Conservation (phyloP, 1,284 basidiomycete genomes). For the Sporisorium graminicola region DNA sequence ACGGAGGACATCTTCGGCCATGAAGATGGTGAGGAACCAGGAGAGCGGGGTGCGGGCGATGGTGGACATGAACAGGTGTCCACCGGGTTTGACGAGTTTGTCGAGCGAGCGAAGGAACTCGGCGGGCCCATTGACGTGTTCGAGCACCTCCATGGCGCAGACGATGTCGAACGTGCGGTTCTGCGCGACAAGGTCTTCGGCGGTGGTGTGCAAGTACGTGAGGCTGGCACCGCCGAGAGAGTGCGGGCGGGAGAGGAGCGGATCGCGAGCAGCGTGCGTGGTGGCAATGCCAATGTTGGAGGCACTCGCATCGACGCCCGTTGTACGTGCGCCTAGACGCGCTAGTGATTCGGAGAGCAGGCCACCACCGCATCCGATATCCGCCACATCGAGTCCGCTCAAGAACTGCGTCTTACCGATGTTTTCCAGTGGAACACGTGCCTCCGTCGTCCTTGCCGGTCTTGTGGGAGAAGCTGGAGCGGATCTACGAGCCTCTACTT, state of each 20-base stretch:
- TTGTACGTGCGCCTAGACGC: slow-evolving; percentile 84
- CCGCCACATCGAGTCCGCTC: slow-evolving; percentile 78
- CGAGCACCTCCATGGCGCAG: slow-evolving; percentile 97
- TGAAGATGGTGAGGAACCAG: slow-evolving; percentile 87
- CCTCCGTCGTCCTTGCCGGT: slow-evolving; percentile 61
- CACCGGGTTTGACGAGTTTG: slow-evolving; percentile 79
- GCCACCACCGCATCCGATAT: slow-evolving; percentile 96
- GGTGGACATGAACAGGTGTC: slow-evolving; percentile 95
- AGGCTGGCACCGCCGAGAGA: slow-evolving; percentile 66
- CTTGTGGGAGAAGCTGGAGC: slow-evolving; percentile 62
- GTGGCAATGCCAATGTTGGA: slow-evolving; percentile 89
- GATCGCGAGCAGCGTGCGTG: slow-evolving; percentile 84
- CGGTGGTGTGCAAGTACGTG: slow-evolving; percentile 81
- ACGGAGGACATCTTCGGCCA: slow-evolving; percentile 84
- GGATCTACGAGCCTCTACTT: slow-evolving; percentile 20
- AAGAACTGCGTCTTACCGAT: slow-evolving; percentile 60
- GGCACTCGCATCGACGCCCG: slow-evolving; percentile 90
- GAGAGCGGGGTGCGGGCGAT: slow-evolving; percentile 92
- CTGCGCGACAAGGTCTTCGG: slow-evolving; percentile 77
- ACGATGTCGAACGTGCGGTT: slow-evolving; percentile 85
- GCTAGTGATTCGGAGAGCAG: slow-evolving; percentile 92
- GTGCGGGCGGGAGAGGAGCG: slow-evolving; percentile 64
- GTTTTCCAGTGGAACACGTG: slow-evolving; percentile 63
- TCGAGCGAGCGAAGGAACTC: slow-evolving; percentile 74
- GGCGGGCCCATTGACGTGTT: slow-evolving; percentile 93